These are phyloP conservation scores for Peterozyma xylosa DNA, from an alignment of 805 yeast genomes.

Conservation along the genomic window DNA sequence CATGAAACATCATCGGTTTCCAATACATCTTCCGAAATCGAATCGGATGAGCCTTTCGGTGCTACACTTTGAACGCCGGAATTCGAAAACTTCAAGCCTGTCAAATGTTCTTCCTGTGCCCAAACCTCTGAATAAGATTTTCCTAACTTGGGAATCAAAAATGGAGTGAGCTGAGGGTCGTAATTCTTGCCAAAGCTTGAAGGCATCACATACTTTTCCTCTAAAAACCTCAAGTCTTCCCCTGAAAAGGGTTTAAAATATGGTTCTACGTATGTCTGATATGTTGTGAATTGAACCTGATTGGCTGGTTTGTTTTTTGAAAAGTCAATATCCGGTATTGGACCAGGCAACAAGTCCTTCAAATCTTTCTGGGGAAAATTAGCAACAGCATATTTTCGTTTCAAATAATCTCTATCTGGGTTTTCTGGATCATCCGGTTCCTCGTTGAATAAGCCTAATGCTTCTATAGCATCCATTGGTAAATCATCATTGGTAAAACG, in stretches of 20 bases:
- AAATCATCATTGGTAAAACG: too few species aligned
- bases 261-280: conserved; percentile 77
- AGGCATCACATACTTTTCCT: conserved; percentile 53
- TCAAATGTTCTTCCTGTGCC: conserved; percentile 68
- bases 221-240: conserved; percentile 74
- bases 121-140: conserved; percentile 75
- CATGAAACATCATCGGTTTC: conserved; percentile 75
- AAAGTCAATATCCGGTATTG: conserved; percentile 79
- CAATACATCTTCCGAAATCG: conserved; percentile 49
- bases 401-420: conserved; percentile 68
- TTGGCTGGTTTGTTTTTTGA: conserved; percentile 78
- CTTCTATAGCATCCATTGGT: conserved; percentile 10
- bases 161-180: conserved; percentile 66
- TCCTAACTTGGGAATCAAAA: conserved; percentile 78
- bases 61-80: conserved; percentile 10
- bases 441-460: conserved; percentile 60
- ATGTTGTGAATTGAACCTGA: conserved; percentile 89
- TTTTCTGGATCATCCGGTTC: conserved; percentile 49
- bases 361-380: conserved; percentile 82
- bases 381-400: conserved; percentile 77
- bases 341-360: conserved; percentile 74
- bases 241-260: conserved; percentile 71
- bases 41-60: conserved; percentile 56
- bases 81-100: conserved; percentile 11
- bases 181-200: conserved; percentile 37